Base-by-base conservation (phyloP, 2,329 filamentous ascomycete species). In the Simplicillium sp. region DNA sequence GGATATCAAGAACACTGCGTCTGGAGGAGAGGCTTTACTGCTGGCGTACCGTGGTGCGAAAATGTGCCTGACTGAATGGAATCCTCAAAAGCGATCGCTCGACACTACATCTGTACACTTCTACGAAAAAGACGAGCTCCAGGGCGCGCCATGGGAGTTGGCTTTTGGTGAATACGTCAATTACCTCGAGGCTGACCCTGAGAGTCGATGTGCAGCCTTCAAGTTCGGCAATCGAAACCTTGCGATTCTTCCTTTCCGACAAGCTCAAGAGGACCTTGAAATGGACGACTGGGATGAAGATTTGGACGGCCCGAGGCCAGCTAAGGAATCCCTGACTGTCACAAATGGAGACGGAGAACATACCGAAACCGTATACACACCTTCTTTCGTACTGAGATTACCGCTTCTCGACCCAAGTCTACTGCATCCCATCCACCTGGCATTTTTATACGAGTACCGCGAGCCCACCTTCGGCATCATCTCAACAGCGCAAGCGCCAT, bases 391-490 rank as follows among this genome's bases (percentile, higher is more conserved):
- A 48, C 75, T 98, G 48, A 84, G 88, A 48, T 73, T 97, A 49
- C 87, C 89, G 40, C 80, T 88, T 54, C 74, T 98, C 62, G 90
- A 97, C 61, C 85, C 89, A 47, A 80, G 77, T 48, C 73, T 98
- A 51, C 79, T 90, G 45, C 85, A 95, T 62, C 88, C 90, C 37
- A 80, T 96, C 54, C 87, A 95, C 57, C 77, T 98, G 55, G 82
- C 86, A 41, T 98, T 98, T 61, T 69, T 98, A 49, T 79, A 97
- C 71, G 90, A 97, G 66, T 98, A 98, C 62, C 82, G 92, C 60
- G 92, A 97, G 62, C 90, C 92, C 11, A 98, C 92, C 0, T 95
- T 98, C 65, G 92, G 90, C 42, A 89, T 98, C 45, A 71, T 98
- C 34, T 92, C 87, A 36, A 86, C 89, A 2, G 81, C 80, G 39